These are phyloP conservation scores for Diaporthe ilicicola DNA, from an alignment of 2,329 filamentous ascomycete species.

Conservation along the genomic window DNA sequence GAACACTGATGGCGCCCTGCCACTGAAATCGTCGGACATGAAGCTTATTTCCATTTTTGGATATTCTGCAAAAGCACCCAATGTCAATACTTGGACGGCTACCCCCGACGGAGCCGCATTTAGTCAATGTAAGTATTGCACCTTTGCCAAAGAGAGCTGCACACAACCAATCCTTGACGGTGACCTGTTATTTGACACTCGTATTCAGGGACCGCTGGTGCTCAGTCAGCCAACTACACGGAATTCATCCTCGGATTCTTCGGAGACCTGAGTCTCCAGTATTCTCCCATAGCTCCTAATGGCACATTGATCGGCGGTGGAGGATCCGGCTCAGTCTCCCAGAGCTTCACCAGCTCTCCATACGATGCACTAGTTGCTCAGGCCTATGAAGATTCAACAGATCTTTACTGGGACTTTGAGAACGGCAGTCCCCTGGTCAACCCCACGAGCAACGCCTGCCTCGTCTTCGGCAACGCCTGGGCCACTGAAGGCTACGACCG, in stretches of 20 bases:
- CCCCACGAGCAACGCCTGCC: conserved; percentile 67
- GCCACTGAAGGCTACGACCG: conserved; percentile 77
- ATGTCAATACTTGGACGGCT: conserved; percentile 48
- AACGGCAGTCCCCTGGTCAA: conserved; percentile 57
- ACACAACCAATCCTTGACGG: background rate
- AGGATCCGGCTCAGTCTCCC: conserved; percentile 51
- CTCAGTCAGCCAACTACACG: conserved; percentile 46
- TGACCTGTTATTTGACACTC: background rate
- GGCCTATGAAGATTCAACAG: conserved; percentile 63
- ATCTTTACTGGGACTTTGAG: conserved; percentile 68
- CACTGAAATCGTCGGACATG: conserved; percentile 53
- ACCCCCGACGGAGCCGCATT: conserved; percentile 42
- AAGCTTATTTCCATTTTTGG: conserved; percentile 65
- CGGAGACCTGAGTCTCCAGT: conserved; percentile 30
- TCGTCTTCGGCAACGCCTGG: conserved; percentile 73
- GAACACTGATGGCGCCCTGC: conserved; percentile 64
- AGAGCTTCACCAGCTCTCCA: conserved; percentile 56
- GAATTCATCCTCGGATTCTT: conserved; percentile 44
- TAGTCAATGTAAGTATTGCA: conserved; percentile 3
- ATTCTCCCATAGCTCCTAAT: conserved; percentile 46
- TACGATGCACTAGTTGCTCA: conserved; percentile 62
- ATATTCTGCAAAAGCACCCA: conserved; percentile 63
- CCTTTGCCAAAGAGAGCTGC: too few relatives aligned
- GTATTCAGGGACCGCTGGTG: conserved; percentile 46
- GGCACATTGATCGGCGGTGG: conserved; percentile 55